Evolutionary conservation across 805 yeast species (phyloP).

Genomic region (Myxozyma mucilagina): DNA sequence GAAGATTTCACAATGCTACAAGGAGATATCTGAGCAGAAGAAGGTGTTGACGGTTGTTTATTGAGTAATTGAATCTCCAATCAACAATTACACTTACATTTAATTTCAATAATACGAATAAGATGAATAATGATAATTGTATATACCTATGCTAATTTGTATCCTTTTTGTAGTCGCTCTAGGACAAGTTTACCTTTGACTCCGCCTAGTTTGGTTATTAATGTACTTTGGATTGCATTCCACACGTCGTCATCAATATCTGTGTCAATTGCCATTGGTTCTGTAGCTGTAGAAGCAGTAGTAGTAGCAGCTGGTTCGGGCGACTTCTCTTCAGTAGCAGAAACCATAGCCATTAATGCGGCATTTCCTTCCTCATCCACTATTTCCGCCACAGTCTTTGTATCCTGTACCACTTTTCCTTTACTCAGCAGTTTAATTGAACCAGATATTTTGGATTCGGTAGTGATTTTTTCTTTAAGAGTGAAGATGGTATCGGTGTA

Average conservation of each 20-base stretch:
- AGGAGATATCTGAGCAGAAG: slow-evolving; percentile 34
- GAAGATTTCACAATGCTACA: slow-evolving; percentile 52
- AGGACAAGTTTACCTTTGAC: slow-evolving; percentile 8
- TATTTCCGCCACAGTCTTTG: slow-evolving; percentile 20
- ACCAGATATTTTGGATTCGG: slow-evolving; percentile 7
- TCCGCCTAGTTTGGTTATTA: slow-evolving; percentile 13
- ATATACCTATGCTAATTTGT: slow-evolving; percentile 2
- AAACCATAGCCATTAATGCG: slow-evolving; percentile 29
- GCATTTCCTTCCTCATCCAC: slow-evolving; percentile 21
- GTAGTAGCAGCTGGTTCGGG: slow-evolving; percentile 4
- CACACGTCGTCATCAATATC: slow-evolving; percentile 14
- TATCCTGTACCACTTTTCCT: slow-evolving; percentile 28
- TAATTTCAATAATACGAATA: background rate
- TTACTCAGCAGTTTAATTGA: slow-evolving; percentile 18
- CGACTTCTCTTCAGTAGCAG: slow-evolving; percentile 10
- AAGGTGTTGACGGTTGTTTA: slow-evolving; percentile 25
- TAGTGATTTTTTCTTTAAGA: slow-evolving; percentile 9
- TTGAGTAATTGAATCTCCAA: background rate
- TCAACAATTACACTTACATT: background rate
- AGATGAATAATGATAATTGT: background rate
- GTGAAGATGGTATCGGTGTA: slow-evolving; percentile 22
- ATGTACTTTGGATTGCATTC: slow-evolving; percentile 8
- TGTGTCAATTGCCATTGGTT: background rate
- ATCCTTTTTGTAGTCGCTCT: slow-evolving; percentile 19
- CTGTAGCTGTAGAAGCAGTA: background rate